Base-by-base conservation (phyloP, 1,284 basidiomycete species). In the Ustilago hordei region DNA sequence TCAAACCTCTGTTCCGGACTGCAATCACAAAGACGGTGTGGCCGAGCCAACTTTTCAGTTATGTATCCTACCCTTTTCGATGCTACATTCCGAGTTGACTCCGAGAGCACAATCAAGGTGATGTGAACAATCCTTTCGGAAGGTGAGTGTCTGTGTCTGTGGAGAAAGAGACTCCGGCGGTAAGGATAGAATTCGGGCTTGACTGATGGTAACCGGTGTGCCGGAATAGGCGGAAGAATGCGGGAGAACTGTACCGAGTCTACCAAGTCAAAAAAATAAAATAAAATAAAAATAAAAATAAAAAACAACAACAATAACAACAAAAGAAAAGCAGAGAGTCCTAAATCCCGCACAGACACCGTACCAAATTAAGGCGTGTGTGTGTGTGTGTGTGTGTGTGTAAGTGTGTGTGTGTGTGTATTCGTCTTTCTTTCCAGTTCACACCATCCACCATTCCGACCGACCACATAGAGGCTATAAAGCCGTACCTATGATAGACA, bases 141-240 rank as follows among this genome's bases (percentile, higher is more conserved):
- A 3, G 23, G 23, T 28, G 23, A 28, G 23, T 28, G 23, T 28
- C 23, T 28, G 23, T 45, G 43, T 19, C n/a, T n/a, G 43, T 45
- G 39, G 19, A 19, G 43, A 45, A 45, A 7, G 17, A 9, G n/a
- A 45, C 17, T 59, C 34, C 35, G 59, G 59, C 23, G 59, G 48
- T 52, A 53, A 28, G 34, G 32, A 17, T 36, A 31, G 23, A 6
- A 31, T n/a, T 36, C n/a, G 8, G 17, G 17, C 34, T 23, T 12
- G 19, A 15, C 6, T 23, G 4, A 8, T 19, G 8, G 32, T 47
- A 58, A 23, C 56, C 56, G 32, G 32, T 12, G 28, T 7, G n/a
- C 36, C 69, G 60, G 69, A 66, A 66, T 55, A 60, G 50, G 43
- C 69, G 56, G 69, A 62, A 71, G 31, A 58, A 59, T 45, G 43